phyloP scores from a whole-genome alignment of 1,139 yeast genomes.

The Torulaspora pretoriensis region DNA sequence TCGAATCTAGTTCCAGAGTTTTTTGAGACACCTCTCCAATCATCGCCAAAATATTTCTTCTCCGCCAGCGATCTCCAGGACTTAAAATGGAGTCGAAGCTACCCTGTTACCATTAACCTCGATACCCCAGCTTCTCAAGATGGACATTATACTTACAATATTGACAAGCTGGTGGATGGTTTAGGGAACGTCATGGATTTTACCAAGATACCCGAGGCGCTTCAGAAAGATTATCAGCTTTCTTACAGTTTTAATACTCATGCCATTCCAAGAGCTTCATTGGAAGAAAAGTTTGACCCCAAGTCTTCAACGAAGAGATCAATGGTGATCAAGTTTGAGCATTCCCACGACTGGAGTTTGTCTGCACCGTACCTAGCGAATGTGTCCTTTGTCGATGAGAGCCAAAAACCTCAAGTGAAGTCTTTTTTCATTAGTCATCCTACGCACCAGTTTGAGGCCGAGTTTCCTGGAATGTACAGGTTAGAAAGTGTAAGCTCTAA shows the following conservation, averaged over 20 bases:
- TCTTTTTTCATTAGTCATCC: constrained; percentile 16
- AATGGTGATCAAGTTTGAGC: constrained; percentile 39
- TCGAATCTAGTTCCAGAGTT: constrained; percentile 48
- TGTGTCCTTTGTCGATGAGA: constrained; percentile 33
- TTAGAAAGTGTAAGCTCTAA: constrained; percentile 52
- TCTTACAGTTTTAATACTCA: constrained; percentile 58
- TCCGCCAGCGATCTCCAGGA: constrained; percentile 38
- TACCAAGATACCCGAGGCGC: constrained; percentile 33
- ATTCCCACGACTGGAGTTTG: constrained; percentile 21
- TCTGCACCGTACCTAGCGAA: constrained; percentile 42
- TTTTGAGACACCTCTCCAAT: constrained; percentile 38
- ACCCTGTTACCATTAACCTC: constrained; percentile 46
- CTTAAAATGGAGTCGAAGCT: constrained; percentile 51
- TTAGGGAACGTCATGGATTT: constrained; percentile 67
- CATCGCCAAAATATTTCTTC: constrained; percentile 24
- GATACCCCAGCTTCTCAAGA: constrained; percentile 46
- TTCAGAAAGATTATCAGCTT: constrained; percentile 44
- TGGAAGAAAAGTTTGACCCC: constrained; percentile 37
- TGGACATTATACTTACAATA: constrained; percentile 62
- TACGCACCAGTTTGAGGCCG: constrained; percentile 23
- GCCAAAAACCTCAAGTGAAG: constrained; percentile 36
- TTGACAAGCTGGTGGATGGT: constrained; percentile 67
- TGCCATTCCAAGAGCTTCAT: constrained; percentile 51
- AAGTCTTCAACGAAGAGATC: constrained; percentile 45
- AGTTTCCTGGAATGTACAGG: constrained; percentile 60